Conservation (phyloP, 768 basidiomycete species). For the Kwoniella shandongensis region DNA sequence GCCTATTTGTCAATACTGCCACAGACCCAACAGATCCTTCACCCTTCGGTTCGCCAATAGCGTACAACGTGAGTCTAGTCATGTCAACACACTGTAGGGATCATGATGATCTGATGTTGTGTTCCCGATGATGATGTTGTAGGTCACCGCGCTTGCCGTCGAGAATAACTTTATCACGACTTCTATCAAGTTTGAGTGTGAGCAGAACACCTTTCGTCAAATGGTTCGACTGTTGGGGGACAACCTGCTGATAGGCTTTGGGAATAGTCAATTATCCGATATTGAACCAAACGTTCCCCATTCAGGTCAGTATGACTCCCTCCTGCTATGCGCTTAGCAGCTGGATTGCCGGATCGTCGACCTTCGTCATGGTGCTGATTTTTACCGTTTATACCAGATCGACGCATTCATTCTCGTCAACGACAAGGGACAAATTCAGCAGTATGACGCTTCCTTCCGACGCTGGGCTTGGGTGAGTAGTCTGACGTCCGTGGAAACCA, state of each 20-base stretch:
- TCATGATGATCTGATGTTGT: too few species aligned
- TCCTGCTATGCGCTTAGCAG: neutral
- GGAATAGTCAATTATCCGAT: slow-evolving; percentile 22
- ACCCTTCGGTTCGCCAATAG: slow-evolving; percentile 24
- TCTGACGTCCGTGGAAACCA: too few species aligned
- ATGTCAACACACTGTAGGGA: too few species aligned
- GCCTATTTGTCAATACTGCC: slow-evolving; percentile 28
- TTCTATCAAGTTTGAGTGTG: slow-evolving; percentile 27
- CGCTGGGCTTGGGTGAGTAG: slow-evolving; percentile 27
- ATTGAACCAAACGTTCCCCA: slow-evolving; percentile 30
- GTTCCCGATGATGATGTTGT: neutral
- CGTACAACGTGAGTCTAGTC: slow-evolving; percentile 28
- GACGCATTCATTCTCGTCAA: slow-evolving; percentile 24
- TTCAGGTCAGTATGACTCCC: slow-evolving; percentile 23
- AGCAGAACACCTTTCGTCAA: neutral
- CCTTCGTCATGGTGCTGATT: too few species aligned
- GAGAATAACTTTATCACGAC: slow-evolving; percentile 24
- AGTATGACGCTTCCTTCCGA: slow-evolving; percentile 27
- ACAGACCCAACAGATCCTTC: slow-evolving; percentile 25
- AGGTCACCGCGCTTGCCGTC: slow-evolving; percentile 28
- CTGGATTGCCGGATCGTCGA: too few species aligned
- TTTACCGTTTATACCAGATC: slow-evolving; percentile 13
- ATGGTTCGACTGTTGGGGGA: too few species aligned
- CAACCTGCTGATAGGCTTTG: neutral
- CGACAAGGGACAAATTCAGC: slow-evolving; percentile 17